These are phyloP conservation scores for Xylariaceae sp. DNA, from an alignment of 2,329 filamentous ascomycete genomes.

Conservation along the genomic window DNA sequence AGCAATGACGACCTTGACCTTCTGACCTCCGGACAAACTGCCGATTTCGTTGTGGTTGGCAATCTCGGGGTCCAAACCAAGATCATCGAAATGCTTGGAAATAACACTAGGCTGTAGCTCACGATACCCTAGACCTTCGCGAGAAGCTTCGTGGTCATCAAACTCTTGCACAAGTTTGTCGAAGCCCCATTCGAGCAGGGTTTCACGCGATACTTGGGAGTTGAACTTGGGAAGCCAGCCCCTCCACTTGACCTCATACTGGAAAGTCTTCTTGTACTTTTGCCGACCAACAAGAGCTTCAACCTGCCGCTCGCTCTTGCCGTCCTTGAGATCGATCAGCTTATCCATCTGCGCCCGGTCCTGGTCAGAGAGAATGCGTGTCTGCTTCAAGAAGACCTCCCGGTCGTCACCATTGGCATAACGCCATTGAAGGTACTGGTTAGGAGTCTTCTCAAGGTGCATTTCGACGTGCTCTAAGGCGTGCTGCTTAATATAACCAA, in stretches of 20 bases:
- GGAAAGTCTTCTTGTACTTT: constrained; percentile 98
- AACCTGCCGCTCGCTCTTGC: constrained; percentile 70
- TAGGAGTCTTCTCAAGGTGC: constrained; percentile 98
- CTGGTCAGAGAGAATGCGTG: constrained; percentile 77
- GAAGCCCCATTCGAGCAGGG: constrained; percentile 79
- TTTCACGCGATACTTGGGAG: constrained; percentile 88
- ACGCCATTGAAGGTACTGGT: constrained; percentile 98
- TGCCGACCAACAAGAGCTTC: constrained; percentile 92
- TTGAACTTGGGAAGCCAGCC: constrained; percentile 88
- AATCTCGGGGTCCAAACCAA: constrained; percentile 94
- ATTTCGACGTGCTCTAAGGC: constrained; percentile 98
- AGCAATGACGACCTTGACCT: constrained; percentile 97
- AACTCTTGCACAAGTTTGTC: constrained; percentile 95
- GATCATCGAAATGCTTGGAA: constrained; percentile 95
- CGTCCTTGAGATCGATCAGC: constrained; percentile 77
- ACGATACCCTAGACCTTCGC: constrained; percentile 95
- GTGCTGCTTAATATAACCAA: constrained; percentile 99
- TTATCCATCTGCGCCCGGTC: constrained; percentile 92
- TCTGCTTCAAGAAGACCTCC: constrained; percentile 97
- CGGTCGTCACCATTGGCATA: constrained; percentile 96
- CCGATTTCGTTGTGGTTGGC: constrained; percentile 99
- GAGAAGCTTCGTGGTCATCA: constrained; percentile 97
- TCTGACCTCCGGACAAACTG: constrained; percentile 92
- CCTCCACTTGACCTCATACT: constrained; percentile 98
- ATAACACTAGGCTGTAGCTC: constrained; percentile 90